Evolutionary conservation across 805 yeast genomes (phyloP), one percentile per base, ranked within the genome.

Genomic region (Saccharomycopsis microspora): DNA sequence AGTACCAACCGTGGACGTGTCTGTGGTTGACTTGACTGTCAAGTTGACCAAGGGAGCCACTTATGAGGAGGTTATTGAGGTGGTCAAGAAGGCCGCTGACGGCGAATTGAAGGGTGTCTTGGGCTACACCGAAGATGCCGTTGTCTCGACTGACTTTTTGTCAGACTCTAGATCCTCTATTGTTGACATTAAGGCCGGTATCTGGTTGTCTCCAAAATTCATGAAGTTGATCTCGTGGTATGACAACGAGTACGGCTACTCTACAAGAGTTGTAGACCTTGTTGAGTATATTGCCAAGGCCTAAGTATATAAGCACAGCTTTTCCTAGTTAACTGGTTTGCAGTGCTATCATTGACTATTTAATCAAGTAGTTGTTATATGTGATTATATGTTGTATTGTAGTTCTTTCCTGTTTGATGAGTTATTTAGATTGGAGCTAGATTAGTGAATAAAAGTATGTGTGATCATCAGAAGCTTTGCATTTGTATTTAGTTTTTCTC

Each of bases 201-300:
- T 79, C 67, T 75, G 72, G 67, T 74, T 79, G 65, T 75, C 82
- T 59, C 82, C 82, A 66, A 74, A 74, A 57, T 79, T 79, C 71
- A 82, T 78, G 64, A 79, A 79, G 70, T 74, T 79, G 69, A 70
- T 79, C 62, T 67, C 84, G 52, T 79, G 84, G 85, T 79, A 78
- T 72, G 85, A 79, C 67, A 79, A 79, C 69, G 85, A 79, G 71
- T 78, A 64, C 71, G 85, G 85, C 69, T 79, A 79, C 78, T 76
- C 82, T 59, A 75, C 81, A 72, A 77, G 85, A 75, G 85, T 79
- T 57, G 82, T 78, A 59, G 85, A 79, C 68, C 74, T 79, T 66
- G 73, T 78, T 60, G 72, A 76, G 67, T 77, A 73, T 71, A 77
- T 78, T 63, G 80, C 82, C 59, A 65, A 65, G 53, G 48, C 37